These are phyloP conservation scores for Acanthamoeba polyphaga DNA, from an alignment of 208 protist genomes.

Conservation along the genomic window DNA sequence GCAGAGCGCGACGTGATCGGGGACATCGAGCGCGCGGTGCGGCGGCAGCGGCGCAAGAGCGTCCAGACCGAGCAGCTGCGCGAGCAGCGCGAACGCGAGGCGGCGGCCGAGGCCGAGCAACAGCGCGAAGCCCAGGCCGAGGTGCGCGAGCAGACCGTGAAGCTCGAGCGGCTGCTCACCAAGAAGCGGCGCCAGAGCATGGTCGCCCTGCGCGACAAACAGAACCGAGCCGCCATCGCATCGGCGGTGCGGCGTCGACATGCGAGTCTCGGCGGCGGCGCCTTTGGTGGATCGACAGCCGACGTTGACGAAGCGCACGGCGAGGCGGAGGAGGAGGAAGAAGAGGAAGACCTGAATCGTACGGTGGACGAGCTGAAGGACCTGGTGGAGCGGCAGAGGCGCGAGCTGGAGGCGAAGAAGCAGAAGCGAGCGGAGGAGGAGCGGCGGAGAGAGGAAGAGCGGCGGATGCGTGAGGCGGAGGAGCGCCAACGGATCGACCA, in stretches of 20 bases:
- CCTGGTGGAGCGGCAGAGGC: neutral
- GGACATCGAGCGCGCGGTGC: neutral
- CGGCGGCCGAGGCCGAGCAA: neutral
- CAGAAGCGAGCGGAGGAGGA: neutral
- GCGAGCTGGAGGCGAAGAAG: neutral
- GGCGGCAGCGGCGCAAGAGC: constrained; percentile 1
- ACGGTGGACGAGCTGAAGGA: neutral
- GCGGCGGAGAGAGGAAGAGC: neutral
- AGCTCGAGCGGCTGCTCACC: neutral
- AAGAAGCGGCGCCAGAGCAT: neutral
- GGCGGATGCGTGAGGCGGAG: neutral
- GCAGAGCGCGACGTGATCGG: neutral
- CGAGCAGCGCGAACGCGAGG: neutral
- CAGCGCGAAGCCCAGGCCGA: neutral
- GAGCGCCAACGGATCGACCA: neutral
- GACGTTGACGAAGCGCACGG: neutral
- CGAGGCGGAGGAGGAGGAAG: neutral
- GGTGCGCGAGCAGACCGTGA: neutral
- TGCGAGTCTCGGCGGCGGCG: neutral
- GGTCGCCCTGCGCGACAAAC: neutral
- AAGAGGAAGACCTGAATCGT: neutral
- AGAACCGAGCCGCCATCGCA: neutral
- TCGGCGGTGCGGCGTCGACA: too few relatives aligned
- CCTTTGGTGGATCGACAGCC: neutral
- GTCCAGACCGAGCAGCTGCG: neutral